These are phyloP conservation scores for Leccinum imitatum DNA, from an alignment of 768 basidiomycete species.

Conservation along the genomic window DNA sequence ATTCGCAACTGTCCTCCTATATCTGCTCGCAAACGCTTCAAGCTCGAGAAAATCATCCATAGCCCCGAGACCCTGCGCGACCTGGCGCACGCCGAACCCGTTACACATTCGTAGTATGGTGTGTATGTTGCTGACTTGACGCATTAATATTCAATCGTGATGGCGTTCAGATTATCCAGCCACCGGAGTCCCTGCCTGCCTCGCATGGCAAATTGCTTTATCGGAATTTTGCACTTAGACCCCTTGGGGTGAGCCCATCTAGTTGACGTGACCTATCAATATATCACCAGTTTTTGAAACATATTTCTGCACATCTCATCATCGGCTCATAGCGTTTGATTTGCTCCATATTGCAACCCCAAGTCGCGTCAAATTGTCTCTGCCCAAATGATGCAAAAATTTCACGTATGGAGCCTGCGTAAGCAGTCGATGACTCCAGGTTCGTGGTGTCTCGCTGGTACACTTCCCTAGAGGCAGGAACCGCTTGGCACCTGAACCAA, in stretches of 20 bases:
- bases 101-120: constrained; percentile 1
- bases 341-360: neutral
- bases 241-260: constrained; percentile 18
- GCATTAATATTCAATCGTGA: neutral
- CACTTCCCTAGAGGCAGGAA: constrained; percentile 42
- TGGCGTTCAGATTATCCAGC: neutral
- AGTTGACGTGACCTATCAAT: constrained; percentile 13
- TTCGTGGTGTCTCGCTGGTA: constrained; percentile 42
- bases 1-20: constrained; percentile 83
- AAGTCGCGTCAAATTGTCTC: neutral
- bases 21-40: constrained; percentile 78
- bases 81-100: constrained; percentile 22
- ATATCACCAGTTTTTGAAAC: constrained; percentile 7
- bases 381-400: constrained; percentile 42
- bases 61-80: constrained; percentile 69
- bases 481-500: constrained; percentile 42
- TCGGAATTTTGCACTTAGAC: neutral
- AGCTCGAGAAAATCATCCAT: constrained; percentile 59
- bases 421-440: constrained; percentile 40
- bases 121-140: neutral
- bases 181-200: neutral
- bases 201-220: neutral
- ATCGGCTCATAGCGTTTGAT: neutral
- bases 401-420: constrained; percentile 35
- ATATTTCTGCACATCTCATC: constrained; percentile 1